phyloP scores from a whole-genome alignment of 176 grass and related monocot species.

The Oryza australiensis region DNA sequence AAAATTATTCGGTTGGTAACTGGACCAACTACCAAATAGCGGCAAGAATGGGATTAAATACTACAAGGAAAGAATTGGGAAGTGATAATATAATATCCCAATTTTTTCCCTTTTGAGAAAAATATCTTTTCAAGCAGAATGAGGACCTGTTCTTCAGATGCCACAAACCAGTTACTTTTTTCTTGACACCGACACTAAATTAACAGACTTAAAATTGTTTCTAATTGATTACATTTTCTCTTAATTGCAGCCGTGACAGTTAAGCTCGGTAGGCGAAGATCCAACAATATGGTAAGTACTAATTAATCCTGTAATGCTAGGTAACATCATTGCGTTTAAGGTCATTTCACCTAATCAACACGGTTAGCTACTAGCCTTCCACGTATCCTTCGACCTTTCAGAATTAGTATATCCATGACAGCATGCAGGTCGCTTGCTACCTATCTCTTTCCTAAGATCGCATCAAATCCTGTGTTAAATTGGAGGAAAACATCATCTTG shows the following conservation, averaged over 20 bases:
- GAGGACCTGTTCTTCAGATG: neutral
- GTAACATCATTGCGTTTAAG: neutral
- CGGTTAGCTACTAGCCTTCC: neutral
- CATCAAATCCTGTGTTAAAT: neutral
- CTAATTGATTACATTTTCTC: neutral
- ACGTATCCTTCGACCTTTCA: slow-evolving; percentile 9
- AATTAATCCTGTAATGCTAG: neutral
- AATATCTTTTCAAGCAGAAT: slow-evolving; percentile 10
- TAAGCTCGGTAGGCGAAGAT: slow-evolving; percentile 27
- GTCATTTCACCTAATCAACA: neutral
- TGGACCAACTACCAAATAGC: neutral
- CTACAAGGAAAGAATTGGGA: neutral
- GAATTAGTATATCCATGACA: neutral
- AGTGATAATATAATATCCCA: neutral
- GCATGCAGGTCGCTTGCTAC: neutral
- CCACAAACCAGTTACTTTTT: neutral
- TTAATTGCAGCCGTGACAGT: neutral
- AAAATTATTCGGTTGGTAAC: neutral
- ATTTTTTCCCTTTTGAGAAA: neutral
- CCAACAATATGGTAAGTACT: neutral
- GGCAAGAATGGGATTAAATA: slow-evolving; percentile 9
- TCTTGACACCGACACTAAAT: neutral
- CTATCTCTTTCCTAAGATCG: neutral
- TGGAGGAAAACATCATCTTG: neutral
- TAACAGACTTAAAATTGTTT: neutral